phyloP scores from a whole-genome alignment of 192 early-diverging fungal species.

The Phlyctochytrium bullatum region DNA sequence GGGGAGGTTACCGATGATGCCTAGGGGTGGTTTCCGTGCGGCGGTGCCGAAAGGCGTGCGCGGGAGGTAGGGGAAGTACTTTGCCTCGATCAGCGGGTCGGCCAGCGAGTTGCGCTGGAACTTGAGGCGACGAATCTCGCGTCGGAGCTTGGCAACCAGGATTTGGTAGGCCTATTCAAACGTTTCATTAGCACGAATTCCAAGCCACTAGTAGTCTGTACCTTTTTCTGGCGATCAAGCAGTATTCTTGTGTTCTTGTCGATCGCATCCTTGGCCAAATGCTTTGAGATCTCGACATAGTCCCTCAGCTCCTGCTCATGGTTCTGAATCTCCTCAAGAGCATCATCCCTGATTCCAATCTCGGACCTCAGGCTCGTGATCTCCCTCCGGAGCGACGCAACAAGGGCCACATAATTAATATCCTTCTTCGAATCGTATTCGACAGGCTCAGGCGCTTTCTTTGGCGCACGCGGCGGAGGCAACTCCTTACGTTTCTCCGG shows the following conservation, averaged over 20 bases:
- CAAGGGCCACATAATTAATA: conserved; percentile 20
- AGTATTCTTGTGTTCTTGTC: conserved; percentile 41
- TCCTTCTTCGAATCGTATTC: no score
- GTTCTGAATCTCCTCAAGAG: conserved; percentile 15
- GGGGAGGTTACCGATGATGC: conserved; percentile 39
- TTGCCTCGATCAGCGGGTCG: conserved; percentile 48
- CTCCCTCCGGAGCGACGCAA: conserved; percentile 18
- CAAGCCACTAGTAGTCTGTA: conserved; percentile 12
- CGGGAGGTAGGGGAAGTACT: conserved; percentile 49
- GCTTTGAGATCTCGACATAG: conserved; percentile 6
- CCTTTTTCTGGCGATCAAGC: conserved; percentile 48
- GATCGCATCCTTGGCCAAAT: conserved; percentile 20
- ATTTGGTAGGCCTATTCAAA: conserved; percentile 42
- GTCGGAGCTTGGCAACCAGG: conserved; percentile 41
- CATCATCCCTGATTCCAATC: conserved; percentile 26
- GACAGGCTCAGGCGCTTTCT: no score
- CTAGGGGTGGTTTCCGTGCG: conserved; percentile 31
- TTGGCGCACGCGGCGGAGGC: no score
- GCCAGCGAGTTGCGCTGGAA: conserved; percentile 47
- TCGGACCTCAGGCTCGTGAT: conserved; percentile 17
- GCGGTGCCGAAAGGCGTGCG: conserved; percentile 32
- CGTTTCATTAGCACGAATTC: not conserved
- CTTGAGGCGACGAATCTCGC: conserved; percentile 42
- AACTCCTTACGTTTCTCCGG: no score
- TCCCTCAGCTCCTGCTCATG: conserved; percentile 19